Evolutionary conservation across 495 filamentous ascomycete genomes (phyloP).

Genomic region (Hamigera avellanea): DNA sequence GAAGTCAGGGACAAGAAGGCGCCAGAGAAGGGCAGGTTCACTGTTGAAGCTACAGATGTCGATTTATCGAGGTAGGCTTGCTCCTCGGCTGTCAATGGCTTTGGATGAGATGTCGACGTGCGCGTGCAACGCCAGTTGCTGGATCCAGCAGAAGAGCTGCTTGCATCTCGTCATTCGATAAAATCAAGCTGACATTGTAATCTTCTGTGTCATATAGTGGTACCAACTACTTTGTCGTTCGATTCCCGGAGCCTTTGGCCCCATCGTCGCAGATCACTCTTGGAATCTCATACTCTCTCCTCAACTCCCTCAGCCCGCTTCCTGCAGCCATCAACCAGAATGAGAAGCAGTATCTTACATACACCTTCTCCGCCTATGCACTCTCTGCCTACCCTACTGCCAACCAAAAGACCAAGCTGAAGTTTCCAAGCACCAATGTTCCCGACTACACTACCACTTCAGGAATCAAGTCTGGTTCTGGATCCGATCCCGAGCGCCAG

Average conservation of each 20-base stretch:
- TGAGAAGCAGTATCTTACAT: conserved; percentile 77
- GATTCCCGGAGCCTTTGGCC: conserved; percentile 60
- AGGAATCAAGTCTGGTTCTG: conserved; percentile 48
- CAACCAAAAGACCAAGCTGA: conserved; percentile 96
- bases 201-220: conserved; percentile 34
- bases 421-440: conserved; percentile 65
- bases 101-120: conserved; percentile 6
- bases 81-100: conserved; percentile 13
- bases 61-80: conserved; percentile 18
- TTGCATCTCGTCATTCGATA: too few relatives aligned
- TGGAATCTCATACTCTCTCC: conserved; percentile 70
- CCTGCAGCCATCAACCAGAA: conserved; percentile 69
- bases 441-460: conserved; percentile 73
- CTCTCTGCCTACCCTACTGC: conserved; percentile 69
- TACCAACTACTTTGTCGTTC: conserved; percentile 75
- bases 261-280: conserved; percentile 71
- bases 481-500: conserved; percentile 65
- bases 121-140: too few relatives aligned
- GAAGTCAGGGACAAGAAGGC: conserved; percentile 90
- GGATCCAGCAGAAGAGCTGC: conserved; percentile 1
- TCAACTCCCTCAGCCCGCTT: conserved; percentile 63
- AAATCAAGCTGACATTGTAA: too few relatives aligned
- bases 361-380: conserved; percentile 71
- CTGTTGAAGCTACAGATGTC: conserved; percentile 44
- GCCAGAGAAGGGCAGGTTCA: conserved; percentile 50